Evolutionary conservation across 2,329 filamentous ascomycete genomes (phyloP), one percentile per base, ranked within the genome.

Genomic region (Phaeosphaeriaceae sp.): DNA sequence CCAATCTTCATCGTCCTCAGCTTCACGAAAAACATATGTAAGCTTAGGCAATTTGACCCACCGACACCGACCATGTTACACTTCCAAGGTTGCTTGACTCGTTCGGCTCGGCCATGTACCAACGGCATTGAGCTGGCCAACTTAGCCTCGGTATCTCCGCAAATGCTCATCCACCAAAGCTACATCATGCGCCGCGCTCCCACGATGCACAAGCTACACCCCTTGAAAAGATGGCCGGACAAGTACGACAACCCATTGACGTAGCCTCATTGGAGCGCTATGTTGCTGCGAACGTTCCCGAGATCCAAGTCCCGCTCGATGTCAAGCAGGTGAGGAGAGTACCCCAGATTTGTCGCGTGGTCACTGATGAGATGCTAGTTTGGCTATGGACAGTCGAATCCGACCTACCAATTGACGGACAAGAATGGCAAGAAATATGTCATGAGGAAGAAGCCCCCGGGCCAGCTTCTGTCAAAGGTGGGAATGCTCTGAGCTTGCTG

Each of bases 391-490:
- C 95, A 98, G 81, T 97, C 92, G 57, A 99, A 98, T 76, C 95
- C 95, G 46, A 99, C 95, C 2, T 99, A 98, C 81, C 92, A 94
- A 72, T 84, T 98, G 72, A 96, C 89, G 17, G 88, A 88, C 52
- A 83, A 87, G 65, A 84, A 88, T 74, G 87, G 88, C 51, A 78
- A 82, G 67, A 88, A 89, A 74, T 97, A 89, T 80, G 95, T 99
- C 33, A 86, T 98, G 82, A 92, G 95, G 76, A 98, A 99, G 86
- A 98, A 98, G 81, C 95, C 95, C 0, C 94, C 95, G n/a, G 95
- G 95, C 63, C 88, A 90, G 80, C 89, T 99, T 41, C 85, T 98
- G 50, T 97, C 92, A 69, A 71, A 73, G 62, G 69, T 68, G 58
- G 11, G 48, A 33, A 11, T 11, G 33, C 3, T 7, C 2, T 4